These are phyloP conservation scores for Cryptococcus amylolentus DNA, from an alignment of 1,284 basidiomycete species.

Conservation along the genomic window DNA sequence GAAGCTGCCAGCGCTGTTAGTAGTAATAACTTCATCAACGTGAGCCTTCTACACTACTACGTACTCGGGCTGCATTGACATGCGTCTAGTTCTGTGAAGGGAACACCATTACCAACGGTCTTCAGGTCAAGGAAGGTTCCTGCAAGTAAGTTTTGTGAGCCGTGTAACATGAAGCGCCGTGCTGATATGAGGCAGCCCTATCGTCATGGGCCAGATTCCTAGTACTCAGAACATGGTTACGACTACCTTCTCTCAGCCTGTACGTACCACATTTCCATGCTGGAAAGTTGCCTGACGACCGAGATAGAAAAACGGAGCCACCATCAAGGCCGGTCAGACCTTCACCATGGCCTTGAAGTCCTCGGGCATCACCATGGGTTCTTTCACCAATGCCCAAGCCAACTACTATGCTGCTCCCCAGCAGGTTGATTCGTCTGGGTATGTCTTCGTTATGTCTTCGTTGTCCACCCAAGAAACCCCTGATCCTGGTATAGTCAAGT, in stretches of 20 bases:
- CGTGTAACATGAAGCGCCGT: neutral
- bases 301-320: constrained; percentile 55
- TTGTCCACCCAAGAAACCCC: neutral
- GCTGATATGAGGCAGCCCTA: constrained; percentile 9
- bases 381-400: constrained; percentile 49
- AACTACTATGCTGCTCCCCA: constrained; percentile 68
- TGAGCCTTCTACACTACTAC: constrained; percentile 15
- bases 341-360: constrained; percentile 62
- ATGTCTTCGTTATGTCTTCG: constrained; percentile 13
- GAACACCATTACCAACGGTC: constrained; percentile 45
- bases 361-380: constrained; percentile 56
- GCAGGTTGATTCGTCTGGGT: constrained; percentile 57
- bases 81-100: constrained; percentile 28
- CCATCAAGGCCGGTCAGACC: constrained; percentile 54
- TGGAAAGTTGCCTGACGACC: neutral
- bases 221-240: constrained; percentile 54
- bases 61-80: neutral
- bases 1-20: constrained; percentile 40
- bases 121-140: constrained; percentile 43
- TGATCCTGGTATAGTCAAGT: constrained; percentile 35
- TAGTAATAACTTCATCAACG: constrained; percentile 44
- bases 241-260: constrained; percentile 43
- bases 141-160: constrained; percentile 34
- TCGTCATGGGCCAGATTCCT: constrained; percentile 48
- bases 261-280: constrained; percentile 6